These are phyloP conservation scores for Chimonanthus salicifolius DNA, from an alignment of 164 flowering plant genomes.

Conservation along the genomic window DNA sequence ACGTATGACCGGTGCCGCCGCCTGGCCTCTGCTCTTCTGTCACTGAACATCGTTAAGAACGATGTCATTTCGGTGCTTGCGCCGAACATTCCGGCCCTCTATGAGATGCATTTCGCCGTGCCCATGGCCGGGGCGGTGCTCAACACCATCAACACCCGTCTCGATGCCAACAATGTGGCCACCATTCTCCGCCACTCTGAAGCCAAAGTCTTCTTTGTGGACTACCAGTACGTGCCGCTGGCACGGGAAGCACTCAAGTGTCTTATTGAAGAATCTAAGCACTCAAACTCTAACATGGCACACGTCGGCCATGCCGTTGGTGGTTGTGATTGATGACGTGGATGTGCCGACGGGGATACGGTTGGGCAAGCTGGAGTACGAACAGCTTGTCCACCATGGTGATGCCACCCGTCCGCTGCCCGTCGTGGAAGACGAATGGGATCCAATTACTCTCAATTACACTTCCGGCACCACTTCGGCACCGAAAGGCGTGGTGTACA, in stretches of 20 bases:
- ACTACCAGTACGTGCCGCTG: slow-evolving; percentile 17
- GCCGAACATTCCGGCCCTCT: slow-evolving; percentile 82
- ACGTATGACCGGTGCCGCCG: slow-evolving; percentile 30
- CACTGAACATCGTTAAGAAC: background rate
- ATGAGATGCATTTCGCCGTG: slow-evolving; percentile 94
- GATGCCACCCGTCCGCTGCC: slow-evolving; percentile 20
- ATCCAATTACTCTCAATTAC: slow-evolving; percentile 69
- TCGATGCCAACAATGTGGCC: slow-evolving; percentile 58
- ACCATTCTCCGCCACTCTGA: slow-evolving; percentile 73
- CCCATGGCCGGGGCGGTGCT: slow-evolving; percentile 93
- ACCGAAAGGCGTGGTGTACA: slow-evolving; percentile 86
- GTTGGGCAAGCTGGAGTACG: slow-evolving; percentile 60
- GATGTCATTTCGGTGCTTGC: slow-evolving; percentile 56
- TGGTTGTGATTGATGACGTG: slow-evolving; percentile 49
- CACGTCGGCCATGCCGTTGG: slow-evolving; percentile 30
- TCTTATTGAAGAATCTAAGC: slow-evolving; percentile 12
- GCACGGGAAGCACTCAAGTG: slow-evolving; percentile 48
- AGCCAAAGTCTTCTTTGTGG: slow-evolving; percentile 79
- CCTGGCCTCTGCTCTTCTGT: slow-evolving; percentile 27
- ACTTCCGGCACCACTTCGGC: slow-evolving; percentile 89
- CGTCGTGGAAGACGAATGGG: slow-evolving; percentile 58
- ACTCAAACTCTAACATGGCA: background rate
- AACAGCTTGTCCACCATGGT: slow-evolving; percentile 42
- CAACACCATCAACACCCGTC: slow-evolving; percentile 72
- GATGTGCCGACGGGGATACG: slow-evolving; percentile 8